Conservation (phyloP, 768 basidiomycete species). For the Podaxis carcinomalis region DNA sequence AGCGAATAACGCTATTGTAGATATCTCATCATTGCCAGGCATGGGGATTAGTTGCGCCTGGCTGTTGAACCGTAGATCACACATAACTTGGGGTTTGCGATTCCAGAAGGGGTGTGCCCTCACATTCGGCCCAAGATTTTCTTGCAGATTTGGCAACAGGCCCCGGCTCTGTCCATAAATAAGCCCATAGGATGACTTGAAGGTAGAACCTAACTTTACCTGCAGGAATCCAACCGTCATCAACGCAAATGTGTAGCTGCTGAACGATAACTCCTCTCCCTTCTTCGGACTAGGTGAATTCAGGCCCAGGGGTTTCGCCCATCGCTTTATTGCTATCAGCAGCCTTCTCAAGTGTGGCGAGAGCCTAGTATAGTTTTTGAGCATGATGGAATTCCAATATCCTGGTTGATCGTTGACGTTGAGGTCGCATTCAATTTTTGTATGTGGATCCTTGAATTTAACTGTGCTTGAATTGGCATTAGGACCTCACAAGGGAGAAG, state of each 20-base stretch:
- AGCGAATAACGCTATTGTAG: constrained; percentile 20
- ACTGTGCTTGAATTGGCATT: constrained; percentile 30
- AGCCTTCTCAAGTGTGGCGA: constrained; percentile 40
- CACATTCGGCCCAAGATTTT: constrained; percentile 19
- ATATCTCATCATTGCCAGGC: neutral
- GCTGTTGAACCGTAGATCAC: constrained; percentile 7
- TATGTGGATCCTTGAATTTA: constrained; percentile 42
- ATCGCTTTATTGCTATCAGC: constrained; percentile 47
- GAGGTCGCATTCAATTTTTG: constrained; percentile 44
- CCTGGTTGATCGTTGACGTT: constrained; percentile 65
- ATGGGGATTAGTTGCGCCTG: neutral
- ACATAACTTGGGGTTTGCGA: neutral
- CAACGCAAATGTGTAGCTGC: constrained; percentile 56
- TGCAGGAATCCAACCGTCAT: constrained; percentile 62
- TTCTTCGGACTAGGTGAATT: constrained; percentile 35
- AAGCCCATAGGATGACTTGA: neutral
- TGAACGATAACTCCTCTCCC: constrained; percentile 37
- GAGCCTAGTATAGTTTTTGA: constrained; percentile 46
- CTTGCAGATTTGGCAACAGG: constrained; percentile 51
- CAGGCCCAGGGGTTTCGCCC: constrained; percentile 52
- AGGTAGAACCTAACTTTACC: constrained; percentile 25
- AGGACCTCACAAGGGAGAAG: neutral
- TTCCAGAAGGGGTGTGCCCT: constrained; percentile 9
- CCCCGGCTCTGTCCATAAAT: constrained; percentile 30
- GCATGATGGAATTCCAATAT: constrained; percentile 42